Evolutionary conservation across 2,329 filamentous ascomycete genomes (phyloP), one percentile per base, ranked within the genome.

Genomic region (Neonectria ditissima): DNA sequence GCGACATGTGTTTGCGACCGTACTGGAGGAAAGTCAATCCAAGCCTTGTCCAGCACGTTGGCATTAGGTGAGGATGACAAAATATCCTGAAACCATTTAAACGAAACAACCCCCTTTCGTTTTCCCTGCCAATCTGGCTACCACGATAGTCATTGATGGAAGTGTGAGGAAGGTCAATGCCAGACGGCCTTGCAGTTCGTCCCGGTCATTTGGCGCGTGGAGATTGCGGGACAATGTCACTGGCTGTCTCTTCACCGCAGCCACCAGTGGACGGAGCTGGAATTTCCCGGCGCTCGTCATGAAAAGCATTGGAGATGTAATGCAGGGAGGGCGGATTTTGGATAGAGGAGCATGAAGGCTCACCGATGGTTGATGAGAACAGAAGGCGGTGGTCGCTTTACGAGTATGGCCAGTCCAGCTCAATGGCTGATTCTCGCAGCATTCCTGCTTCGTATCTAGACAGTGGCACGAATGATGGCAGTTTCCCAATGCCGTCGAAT

Each of bases 51-150:
- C 22, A 32, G 28, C 16, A 20, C 26, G 24, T 2, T 48, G 28
- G 10, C 45, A 62, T 61, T 45, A 52, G 32, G 39, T 37, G 34
- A 62, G 22, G 10, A 39, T 59, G 48, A 53, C 26, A 30, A 50
- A 47, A 26, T 45, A 24, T 43, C 22, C n/a, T 52, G 53, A 62
- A 62, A 56, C 53, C 24, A 13, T 10, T 47, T 37, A 56, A 62
- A 62, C 39, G 48, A 62, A 59, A 56, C 47, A 39, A n/a, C 32
- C 13, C 52, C 59, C 22, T 32, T 44, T 44, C 44, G n/a, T 8
- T 32, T 43, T 28, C 8, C 7, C 13, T 13, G 20, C 22, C 45
- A 26, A 45, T 28, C 26, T 45, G 20, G 11, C 22, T 14, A 4
- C 13, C 5, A 30, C 26, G 45, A 20, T 18, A 16, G 45, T 6